Evolutionary conservation across 768 basidiomycete species (phyloP), one percentile per base, ranked within the genome.

Genomic region (Lentinula boryana): DNA sequence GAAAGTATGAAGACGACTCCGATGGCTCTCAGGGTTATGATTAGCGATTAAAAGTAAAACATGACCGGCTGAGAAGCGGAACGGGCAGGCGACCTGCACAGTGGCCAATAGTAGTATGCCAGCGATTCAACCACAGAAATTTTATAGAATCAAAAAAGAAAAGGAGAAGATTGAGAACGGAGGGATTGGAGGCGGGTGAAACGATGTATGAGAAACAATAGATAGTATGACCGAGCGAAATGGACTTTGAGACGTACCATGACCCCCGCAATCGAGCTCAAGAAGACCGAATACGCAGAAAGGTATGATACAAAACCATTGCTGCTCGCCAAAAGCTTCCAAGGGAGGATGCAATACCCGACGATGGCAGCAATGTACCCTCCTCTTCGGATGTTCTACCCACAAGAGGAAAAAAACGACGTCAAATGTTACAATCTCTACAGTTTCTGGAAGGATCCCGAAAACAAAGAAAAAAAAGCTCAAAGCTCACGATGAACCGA

Each of bases 281-380:
- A 75, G 77, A 88, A 93, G 58, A 90, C 90, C 10, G 86, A 87
- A 71, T 91, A 93, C 2, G 89, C 88, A 3, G 87, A 88, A 27
- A 93, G 82, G 71, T 93, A 93, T 35, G 88, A 87, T 4, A 88
- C 87, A 72, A 93, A 93, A 63, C 76, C 80, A 68, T 86, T 91
- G 71, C 85, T 88, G 62, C 77, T 83, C 70, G 86, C 84, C 64
- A 90, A 77, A 38, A 91, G 74, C 66, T 88, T 88, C 89, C 89
- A 91, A 1, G 88, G 89, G 40, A 85, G 81, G 77, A 90, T 90
- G 71, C 78, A 83, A 35, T 92, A 68, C 4, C 91, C 91, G 43
- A 91, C 85, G 51, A 88, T 77, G 7, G 89, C 90, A n/a, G 86
- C 88, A 51, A 93, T 74, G 72, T 88, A 95, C 15, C 91, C 91